phyloP scores from a whole-genome alignment of 192 early-diverging fungal genomes.

The Linnemannia elongata region DNA sequence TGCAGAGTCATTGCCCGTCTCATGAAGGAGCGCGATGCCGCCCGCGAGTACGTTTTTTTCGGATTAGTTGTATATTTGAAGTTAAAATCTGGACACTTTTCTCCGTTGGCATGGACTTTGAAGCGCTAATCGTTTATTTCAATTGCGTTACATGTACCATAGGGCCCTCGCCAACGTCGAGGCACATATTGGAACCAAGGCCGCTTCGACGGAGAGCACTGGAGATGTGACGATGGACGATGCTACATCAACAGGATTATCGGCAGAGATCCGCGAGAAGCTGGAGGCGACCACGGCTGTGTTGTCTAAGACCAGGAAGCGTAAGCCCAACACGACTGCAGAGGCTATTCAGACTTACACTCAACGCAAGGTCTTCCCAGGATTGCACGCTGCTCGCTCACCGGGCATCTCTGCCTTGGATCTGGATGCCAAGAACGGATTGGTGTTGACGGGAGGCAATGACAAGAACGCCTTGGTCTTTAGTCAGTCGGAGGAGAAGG shows the following conservation, averaged over 20 bases:
- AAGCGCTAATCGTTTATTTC: neutral
- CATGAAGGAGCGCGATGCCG: constrained; percentile 91
- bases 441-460: constrained; percentile 83
- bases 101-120: neutral
- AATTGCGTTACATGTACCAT: constrained; percentile 6
- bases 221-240: constrained; percentile 62
- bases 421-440: constrained; percentile 67
- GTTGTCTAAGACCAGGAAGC: constrained; percentile 72
- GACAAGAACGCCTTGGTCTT: constrained; percentile 86
- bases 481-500: constrained; percentile 72
- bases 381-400: constrained; percentile 80
- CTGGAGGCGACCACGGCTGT: constrained; percentile 63
- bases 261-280: constrained; percentile 64
- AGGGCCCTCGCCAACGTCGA: constrained; percentile 73
- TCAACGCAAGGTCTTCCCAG: constrained; percentile 64
- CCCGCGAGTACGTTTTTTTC: constrained; percentile 70
- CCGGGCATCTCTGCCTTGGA: constrained; percentile 76
- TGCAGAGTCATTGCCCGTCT: constrained; percentile 95
- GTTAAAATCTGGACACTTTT: neutral
- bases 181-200: constrained; percentile 67
- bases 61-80: neutral
- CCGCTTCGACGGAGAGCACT: constrained; percentile 37
- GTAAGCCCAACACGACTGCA: constrained; percentile 77
- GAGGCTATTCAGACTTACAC: constrained; percentile 77
- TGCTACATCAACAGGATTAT: constrained; percentile 60